Conservation (phyloP, 1,139 yeast genomes). For the Hyphopichia pseudoburtonii region DNA sequence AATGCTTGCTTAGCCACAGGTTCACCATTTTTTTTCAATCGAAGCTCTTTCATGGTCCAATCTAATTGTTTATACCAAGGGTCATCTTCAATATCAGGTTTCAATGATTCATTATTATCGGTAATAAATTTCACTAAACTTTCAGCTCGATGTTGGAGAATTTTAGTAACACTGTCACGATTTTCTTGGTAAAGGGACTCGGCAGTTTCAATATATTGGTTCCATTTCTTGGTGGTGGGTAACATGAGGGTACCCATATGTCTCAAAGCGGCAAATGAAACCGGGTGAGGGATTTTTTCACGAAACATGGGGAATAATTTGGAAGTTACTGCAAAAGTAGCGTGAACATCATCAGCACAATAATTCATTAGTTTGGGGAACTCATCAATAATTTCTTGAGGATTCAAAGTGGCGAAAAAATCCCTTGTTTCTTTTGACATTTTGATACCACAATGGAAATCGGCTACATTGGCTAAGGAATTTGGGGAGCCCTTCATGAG, state of each 20-base stretch:
- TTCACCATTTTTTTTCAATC: slow-evolving; percentile 69
- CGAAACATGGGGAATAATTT: slow-evolving; percentile 70
- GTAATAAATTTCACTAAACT: slow-evolving; percentile 47
- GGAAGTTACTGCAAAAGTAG: slow-evolving; percentile 69
- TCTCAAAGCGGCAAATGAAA: slow-evolving; percentile 84
- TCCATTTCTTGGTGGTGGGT: slow-evolving; percentile 80
- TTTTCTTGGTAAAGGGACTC: slow-evolving; percentile 67
- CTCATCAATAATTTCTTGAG: slow-evolving; percentile 53
- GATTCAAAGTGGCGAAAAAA: slow-evolving; percentile 55
- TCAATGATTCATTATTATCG: slow-evolving; percentile 25
- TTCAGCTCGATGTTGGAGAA: slow-evolving; percentile 60
- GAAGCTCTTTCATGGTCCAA: slow-evolving; percentile 70
- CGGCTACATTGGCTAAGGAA: slow-evolving; percentile 78
- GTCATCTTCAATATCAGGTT: slow-evolving; percentile 46
- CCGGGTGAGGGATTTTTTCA: slow-evolving; percentile 84
- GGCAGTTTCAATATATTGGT: slow-evolving; percentile 63
- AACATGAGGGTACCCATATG: slow-evolving; percentile 75
- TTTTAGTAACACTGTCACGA: slow-evolving; percentile 54
- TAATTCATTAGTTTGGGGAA: slow-evolving; percentile 67
- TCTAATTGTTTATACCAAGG: slow-evolving; percentile 92
- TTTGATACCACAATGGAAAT: slow-evolving; percentile 72
- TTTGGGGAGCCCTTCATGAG: slow-evolving; percentile 72
- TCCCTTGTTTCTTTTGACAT: slow-evolving; percentile 70
- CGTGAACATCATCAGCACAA: slow-evolving; percentile 82
- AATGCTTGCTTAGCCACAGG: slow-evolving; percentile 75